Evolutionary conservation across 2,329 filamentous ascomycete genomes (phyloP).

Genomic region (Talaromyces funiculosus): DNA sequence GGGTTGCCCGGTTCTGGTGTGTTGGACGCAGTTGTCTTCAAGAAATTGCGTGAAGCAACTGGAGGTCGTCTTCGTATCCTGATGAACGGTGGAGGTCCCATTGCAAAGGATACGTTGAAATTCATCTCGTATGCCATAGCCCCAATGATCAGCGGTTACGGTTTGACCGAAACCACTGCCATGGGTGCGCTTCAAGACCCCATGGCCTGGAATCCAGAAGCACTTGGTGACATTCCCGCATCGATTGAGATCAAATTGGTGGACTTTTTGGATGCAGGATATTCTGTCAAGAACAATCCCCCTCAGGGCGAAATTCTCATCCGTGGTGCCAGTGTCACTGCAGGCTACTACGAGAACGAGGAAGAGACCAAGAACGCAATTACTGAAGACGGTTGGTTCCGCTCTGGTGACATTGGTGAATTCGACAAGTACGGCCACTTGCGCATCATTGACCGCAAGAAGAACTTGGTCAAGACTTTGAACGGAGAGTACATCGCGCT

Average conservation of each 20-base stretch:
- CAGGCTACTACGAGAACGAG: constrained; percentile 76
- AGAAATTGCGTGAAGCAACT: constrained; percentile 83
- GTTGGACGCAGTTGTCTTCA: constrained; percentile 81
- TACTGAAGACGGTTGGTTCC: constrained; percentile 89
- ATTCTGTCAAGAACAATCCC: constrained; percentile 65
- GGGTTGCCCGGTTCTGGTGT: constrained; percentile 49
- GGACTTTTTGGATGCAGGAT: constrained; percentile 82
- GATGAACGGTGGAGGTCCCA: constrained; percentile 89
- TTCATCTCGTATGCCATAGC: constrained; percentile 91
- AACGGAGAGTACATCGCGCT: constrained; percentile 96
- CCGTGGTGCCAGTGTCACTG: constrained; percentile 67
- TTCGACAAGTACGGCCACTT: constrained; percentile 76
- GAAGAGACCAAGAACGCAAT: constrained; percentile 76
- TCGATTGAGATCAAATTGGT: constrained; percentile 87
- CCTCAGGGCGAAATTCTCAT: constrained; percentile 93
- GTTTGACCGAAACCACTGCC: constrained; percentile 85
- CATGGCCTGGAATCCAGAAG: constrained; percentile 70
- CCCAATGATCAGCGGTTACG: constrained; percentile 92
- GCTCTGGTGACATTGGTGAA: constrained; percentile 91
- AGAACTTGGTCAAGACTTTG: constrained; percentile 94
- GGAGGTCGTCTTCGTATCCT: constrained; percentile 83
- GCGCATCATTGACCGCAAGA: constrained; percentile 88
- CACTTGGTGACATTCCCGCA: constrained; percentile 72
- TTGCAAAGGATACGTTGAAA: constrained; percentile 77
- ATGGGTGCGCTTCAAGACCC: constrained; percentile 59